Evolutionary conservation across 2,329 filamentous ascomycete genomes (phyloP), one percentile per base, ranked within the genome.

Genomic region (Periconia digitata): DNA sequence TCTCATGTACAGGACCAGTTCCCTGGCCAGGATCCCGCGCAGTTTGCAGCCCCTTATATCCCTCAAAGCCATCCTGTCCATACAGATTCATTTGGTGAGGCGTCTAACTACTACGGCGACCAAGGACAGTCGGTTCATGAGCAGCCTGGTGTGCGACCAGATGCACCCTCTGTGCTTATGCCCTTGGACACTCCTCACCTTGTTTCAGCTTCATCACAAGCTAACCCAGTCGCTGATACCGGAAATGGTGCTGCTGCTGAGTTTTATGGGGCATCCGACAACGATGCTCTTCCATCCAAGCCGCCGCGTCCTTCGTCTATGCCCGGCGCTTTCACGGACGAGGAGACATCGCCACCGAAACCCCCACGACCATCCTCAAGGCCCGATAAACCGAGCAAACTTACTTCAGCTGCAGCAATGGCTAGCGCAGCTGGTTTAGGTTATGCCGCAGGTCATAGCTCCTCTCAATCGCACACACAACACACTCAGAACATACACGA

Each of bases 41-140:
- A 71, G 10, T 76, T 69, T 50, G 56, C 78, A 8, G 63, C 71
- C 41, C 74, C 79, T 37, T 79, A 76, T 56, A 68, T 72, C 45
- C 75, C 76, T 44, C 69, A 71, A 47, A 60, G 34, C 63, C 27
- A 7, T 27, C 74, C 36, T 46, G 20, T 27, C 40, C 47, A 57
- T 27, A 56, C 59, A 27, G 58, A 60, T 35, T 72, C 75, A 17
- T 76, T 76, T 44, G 84, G 83, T 24, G 74, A 75, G 29, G 82
- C 82, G 6, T 77, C 84, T 15, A 81, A 84, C 27, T 86, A 84
- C 63, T 86, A 85, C 62, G 76, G 79, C 37, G 83, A 85, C 60
- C 77, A 82, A 57, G 83, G 83, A 10, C 72, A 85, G 60, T 84
- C 81, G 16, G 82, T 86, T 2, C 62, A 72, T 8, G 63, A 73